Evolutionary conservation across 2,329 filamentous ascomycete species (phyloP).

Genomic region (Talaromyces sp.): DNA sequence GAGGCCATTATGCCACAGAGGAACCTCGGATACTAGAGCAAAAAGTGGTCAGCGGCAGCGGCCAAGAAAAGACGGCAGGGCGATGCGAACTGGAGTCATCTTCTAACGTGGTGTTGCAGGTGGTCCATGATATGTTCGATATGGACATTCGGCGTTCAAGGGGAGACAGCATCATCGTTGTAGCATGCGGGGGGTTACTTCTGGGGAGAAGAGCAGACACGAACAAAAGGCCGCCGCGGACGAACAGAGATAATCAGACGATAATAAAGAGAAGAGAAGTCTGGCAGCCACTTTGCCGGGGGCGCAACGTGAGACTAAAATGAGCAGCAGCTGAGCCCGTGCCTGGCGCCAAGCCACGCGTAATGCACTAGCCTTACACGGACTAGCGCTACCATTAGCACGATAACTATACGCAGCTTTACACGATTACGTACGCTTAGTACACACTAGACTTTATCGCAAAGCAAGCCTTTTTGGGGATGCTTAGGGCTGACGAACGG

Average conservation of each 20-base stretch:
- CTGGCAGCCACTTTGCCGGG: not conserved
- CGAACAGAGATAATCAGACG: not conserved
- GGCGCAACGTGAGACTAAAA: not conserved
- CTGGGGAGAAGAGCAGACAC: not conserved
- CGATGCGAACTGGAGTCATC: constrained; percentile 36
- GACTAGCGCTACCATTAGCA: not conserved
- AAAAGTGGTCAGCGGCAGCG: not conserved
- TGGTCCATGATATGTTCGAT: constrained; percentile 20
- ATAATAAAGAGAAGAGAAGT: not conserved
- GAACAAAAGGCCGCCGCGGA: not conserved
- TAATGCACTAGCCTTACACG: not conserved
- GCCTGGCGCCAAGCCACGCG: not conserved
- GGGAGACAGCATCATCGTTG: constrained; percentile 1
- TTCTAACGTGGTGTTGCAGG: constrained; percentile 48
- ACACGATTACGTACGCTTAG: no score
- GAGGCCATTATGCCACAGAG: constrained; percentile 47
- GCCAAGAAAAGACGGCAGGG: not conserved
- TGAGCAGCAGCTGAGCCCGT: not conserved
- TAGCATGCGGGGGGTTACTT: not conserved
- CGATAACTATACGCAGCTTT: not conserved
- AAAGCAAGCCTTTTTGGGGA: not conserved
- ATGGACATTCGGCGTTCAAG: constrained; percentile 7
- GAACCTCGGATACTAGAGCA: constrained; percentile 39
- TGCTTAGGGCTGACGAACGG: not conserved
- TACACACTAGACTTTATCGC: not conserved